Conservation (phyloP, 768 basidiomycete genomes). For the Cystofilobasidium capitatum region DNA sequence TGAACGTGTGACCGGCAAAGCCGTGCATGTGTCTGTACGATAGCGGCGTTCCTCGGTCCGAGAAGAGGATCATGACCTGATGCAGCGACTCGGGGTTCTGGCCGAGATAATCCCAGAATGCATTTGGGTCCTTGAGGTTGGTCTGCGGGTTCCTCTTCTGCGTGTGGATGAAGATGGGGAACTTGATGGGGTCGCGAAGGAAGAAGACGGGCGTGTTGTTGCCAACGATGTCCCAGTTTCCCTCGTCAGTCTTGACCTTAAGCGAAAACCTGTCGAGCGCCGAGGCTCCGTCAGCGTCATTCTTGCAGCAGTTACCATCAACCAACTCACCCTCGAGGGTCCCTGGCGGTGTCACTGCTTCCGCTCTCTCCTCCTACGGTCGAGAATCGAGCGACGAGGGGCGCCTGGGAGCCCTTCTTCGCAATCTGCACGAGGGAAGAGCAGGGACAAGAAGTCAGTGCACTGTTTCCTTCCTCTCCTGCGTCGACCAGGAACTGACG, state of each 20-base stretch:
- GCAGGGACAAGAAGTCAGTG: conserved; percentile 14
- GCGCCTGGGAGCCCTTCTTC: conserved; percentile 19
- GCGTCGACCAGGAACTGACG: conserved; percentile 38
- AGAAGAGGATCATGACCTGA: conserved; percentile 45
- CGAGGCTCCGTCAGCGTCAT: too few relatives aligned
- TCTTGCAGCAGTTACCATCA: too few relatives aligned
- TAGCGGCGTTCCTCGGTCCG: conserved; percentile 43
- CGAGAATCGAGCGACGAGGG: conserved; percentile 38
- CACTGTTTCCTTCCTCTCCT: conserved; percentile 35
- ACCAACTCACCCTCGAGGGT: conserved; percentile 16
- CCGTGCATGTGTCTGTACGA: conserved; percentile 75
- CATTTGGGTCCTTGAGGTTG: conserved; percentile 67
- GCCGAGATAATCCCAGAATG: conserved; percentile 53
- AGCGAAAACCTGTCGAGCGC: conserved; percentile 35
- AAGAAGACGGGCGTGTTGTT: conserved; percentile 37
- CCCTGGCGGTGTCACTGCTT: conserved; percentile 42
- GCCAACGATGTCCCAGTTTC: conserved; percentile 43
- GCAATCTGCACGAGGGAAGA: conserved; percentile 13
- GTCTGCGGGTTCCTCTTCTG: conserved; percentile 67
- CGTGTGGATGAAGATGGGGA: conserved; percentile 46
- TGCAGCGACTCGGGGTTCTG: conserved; percentile 44
- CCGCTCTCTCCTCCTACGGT: conserved; percentile 46
- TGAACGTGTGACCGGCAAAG: conserved; percentile 55
- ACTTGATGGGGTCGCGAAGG: conserved; percentile 34
- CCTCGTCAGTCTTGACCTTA: conserved; percentile 44